These are phyloP conservation scores for Hypoxylon lienhwacheense DNA, from an alignment of 495 filamentous ascomycete species.

Conservation along the genomic window DNA sequence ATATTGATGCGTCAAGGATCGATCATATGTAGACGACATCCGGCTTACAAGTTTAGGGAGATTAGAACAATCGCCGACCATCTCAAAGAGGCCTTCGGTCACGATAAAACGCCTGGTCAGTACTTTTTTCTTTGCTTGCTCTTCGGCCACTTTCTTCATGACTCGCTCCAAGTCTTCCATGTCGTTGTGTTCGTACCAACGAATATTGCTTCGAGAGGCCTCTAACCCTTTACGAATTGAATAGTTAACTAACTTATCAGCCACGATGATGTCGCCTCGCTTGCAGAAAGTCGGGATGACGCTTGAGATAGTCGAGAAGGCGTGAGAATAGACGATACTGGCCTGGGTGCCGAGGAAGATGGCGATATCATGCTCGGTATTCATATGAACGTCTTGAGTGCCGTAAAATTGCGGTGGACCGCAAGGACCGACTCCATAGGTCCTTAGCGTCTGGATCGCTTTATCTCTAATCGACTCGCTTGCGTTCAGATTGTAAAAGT, in stretches of 20 bases:
- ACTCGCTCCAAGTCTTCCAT: slow-evolving; percentile 90
- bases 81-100: slow-evolving; percentile 94
- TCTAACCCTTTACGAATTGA: slow-evolving; percentile 93
- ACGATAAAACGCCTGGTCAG: slow-evolving; percentile 94
- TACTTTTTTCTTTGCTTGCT: slow-evolving; percentile 78
- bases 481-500: slow-evolving; percentile 93
- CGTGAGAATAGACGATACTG: slow-evolving; percentile 93
- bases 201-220: slow-evolving; percentile 83
- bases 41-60: slow-evolving; percentile 76
- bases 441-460: slow-evolving; percentile 88
- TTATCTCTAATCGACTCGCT: slow-evolving; percentile 93
- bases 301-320: slow-evolving; percentile 90
- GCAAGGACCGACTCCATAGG: slow-evolving; percentile 94
- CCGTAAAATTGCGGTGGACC: slow-evolving; percentile 97
- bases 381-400: slow-evolving; percentile 97
- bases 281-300: slow-evolving; percentile 97
- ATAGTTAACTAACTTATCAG: slow-evolving; percentile 93
- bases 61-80: slow-evolving; percentile 80
- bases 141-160: slow-evolving; percentile 79
- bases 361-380: slow-evolving; percentile 92
- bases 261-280: slow-evolving; percentile 95
- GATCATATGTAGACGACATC: no score
- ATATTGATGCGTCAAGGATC: no score
- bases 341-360: slow-evolving; percentile 79
- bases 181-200: slow-evolving; percentile 96